These are phyloP conservation scores for Globisporangium cylindrosporum DNA, from an alignment of 352 stramenopile species.

Conservation along the genomic window DNA sequence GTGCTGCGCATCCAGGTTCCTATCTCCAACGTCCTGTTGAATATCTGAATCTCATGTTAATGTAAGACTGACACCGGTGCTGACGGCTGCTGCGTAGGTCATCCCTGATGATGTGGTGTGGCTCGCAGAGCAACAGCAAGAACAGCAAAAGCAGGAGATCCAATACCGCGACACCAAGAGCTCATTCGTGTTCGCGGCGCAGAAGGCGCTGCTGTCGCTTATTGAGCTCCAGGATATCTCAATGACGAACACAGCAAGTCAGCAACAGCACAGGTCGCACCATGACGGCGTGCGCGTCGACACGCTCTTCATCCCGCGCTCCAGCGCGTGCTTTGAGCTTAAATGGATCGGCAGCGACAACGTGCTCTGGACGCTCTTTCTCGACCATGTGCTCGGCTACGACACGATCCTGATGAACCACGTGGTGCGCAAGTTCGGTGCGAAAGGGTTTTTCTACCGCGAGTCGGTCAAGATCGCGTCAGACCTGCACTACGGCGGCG, in stretches of 20 bases:
- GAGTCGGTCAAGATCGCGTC: conserved; percentile 52
- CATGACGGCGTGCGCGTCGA: conserved; percentile 23
- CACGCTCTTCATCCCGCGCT: conserved; percentile 35
- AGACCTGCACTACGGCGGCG: conserved; percentile 64
- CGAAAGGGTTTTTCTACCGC: conserved; percentile 65
- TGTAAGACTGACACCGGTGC: not conserved
- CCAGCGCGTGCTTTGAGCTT: conserved; percentile 51
- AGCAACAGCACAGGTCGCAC: not conserved
- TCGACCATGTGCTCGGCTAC: conserved; percentile 62
- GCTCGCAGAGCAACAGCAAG: not conserved
- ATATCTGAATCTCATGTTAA: too few relatives aligned
- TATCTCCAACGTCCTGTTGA: not conserved
- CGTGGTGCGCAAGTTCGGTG: conserved; percentile 59
- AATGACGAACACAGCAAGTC: not conserved
- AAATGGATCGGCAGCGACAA: conserved; percentile 28
- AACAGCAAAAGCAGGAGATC: not conserved
- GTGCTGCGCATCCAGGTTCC: conserved; percentile 41
- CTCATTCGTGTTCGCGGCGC: conserved; percentile 65
- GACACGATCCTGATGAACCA: conserved; percentile 94
- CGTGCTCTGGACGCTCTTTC: conserved; percentile 40
- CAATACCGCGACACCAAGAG: conserved; percentile 17
- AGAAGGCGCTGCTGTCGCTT: conserved; percentile 71
- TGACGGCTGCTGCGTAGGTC: conserved; percentile 1
- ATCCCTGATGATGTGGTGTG: conserved; percentile 2
- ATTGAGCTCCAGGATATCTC: conserved; percentile 24